Evolutionary conservation across 2,329 filamentous ascomycete genomes (phyloP).

Genomic region (Fusarium longipes): DNA sequence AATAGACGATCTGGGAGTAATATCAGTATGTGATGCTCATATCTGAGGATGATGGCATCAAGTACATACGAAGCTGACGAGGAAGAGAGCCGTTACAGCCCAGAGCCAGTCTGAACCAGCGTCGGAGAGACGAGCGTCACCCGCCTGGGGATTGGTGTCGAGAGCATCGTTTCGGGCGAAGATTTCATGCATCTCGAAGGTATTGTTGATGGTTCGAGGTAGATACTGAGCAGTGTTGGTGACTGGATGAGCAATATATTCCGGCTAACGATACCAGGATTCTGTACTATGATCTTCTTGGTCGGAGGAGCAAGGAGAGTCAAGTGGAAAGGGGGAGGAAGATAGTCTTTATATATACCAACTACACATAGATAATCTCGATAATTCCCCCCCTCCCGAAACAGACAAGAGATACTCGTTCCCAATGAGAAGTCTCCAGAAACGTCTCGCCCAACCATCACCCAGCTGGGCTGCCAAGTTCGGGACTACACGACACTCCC

Average conservation of each 20-base stretch:
- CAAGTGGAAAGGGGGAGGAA: background rate
- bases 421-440: conserved; percentile 6
- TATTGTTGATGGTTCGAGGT: background rate
- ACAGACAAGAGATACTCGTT: background rate
- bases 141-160: conserved; percentile 57
- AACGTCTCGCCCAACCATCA: background rate
- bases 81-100: conserved; percentile 63
- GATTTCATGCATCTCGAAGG: conserved; percentile 49
- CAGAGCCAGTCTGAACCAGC: conserved; percentile 67
- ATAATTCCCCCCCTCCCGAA: background rate
- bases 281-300: background rate
- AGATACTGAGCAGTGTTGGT: background rate
- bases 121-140: conserved; percentile 54
- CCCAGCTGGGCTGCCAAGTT: background rate
- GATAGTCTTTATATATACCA: conserved; percentile 19
- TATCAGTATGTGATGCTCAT: conserved; percentile 24
- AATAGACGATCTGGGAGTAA: conserved; percentile 53
- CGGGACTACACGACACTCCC: conserved; percentile 4
- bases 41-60: background rate
- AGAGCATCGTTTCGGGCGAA: conserved; percentile 59
- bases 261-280: background rate
- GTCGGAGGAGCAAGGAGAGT: background rate
- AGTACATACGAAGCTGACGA: conserved; percentile 57
- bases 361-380: background rate
- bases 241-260: background rate